Base-by-base conservation (phyloP, 1,284 basidiomycete species). In the Cryptococcus wingfieldii region DNA sequence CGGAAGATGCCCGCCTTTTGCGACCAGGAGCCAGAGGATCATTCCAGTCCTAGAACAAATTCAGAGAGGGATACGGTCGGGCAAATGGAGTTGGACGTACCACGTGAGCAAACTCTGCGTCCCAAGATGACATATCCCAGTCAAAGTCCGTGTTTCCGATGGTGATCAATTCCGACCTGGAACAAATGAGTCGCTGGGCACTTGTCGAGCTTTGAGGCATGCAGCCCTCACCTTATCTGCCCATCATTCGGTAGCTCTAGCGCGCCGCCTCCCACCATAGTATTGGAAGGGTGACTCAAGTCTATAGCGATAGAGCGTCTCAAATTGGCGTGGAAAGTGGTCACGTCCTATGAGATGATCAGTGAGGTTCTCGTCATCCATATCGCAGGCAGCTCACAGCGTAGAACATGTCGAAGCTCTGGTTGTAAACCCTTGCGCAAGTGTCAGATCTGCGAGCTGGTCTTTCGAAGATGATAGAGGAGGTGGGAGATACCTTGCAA, bases 401-500 rank as follows among this genome's bases (percentile, higher is more conserved):
- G 50, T 67, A 71, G 53, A 75, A 72, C 9, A 67, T 56, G 12
- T 69, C 68, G 49, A 65, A 69, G 42, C 61, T 70, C 23, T 70
- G 69, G 39, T 63, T 57, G 43, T 67, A 71, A 4, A 68, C 66
- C 25, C 69, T 71, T 25, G 18, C 8, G 14, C 45, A 28, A 31
- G 50, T 12, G 13, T 27, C 39, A 25, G 39, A 41, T 27, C 18
- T 10, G 25, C 45, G 25, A 45, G 19, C 47, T 6, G 25, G 6
- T 37, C 5, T 51, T 64, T 23, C 56, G 18, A 23, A 8, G 3
- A 19, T 23, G 28, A 12, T 16, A 25, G 18, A 37, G 23, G 42
- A 54, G 51, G 12, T 38, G 44, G 2, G 12, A 43, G 82, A 61
- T 71, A 91, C 90, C 90, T 84, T 23, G 86, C 87, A 19, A 88